A percentile compares a stretch with the other conserved stretches of the same genome.
Evolutionary conservation across 2,329 filamentous ascomycete genomes (phyloP).

Genomic region (Lasiodiplodia sp.): DNA sequence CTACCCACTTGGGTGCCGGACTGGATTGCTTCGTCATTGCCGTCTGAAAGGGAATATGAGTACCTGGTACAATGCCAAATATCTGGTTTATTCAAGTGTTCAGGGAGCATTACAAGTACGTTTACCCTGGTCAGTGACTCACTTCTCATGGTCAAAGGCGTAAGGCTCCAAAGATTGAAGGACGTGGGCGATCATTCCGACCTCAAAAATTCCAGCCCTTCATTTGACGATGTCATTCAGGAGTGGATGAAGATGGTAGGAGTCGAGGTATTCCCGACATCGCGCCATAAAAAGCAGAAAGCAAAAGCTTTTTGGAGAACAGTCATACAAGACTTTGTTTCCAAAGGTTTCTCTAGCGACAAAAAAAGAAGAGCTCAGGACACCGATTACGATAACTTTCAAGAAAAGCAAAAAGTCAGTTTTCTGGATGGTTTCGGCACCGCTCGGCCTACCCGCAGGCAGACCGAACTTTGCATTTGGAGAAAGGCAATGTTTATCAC

Average conservation of each 20-base stretch:
- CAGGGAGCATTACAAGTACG: background rate
- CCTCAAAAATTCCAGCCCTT: background rate
- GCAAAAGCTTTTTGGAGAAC: background rate
- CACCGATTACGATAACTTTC: background rate
- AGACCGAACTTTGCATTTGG: background rate
- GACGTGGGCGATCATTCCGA: no score
- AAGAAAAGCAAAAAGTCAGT: background rate
- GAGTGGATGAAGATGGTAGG: background rate
- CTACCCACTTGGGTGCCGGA: background rate
- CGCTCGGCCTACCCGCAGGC: background rate
- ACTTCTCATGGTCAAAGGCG: no score
- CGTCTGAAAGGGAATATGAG: background rate
- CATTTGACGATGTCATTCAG: background rate
- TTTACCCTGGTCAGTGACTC: no score
- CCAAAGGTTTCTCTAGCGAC: background rate
- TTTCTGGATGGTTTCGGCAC: background rate
- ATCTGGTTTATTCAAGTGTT: no score
- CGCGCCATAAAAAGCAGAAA: background rate
- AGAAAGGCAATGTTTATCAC: constrained; percentile 1
- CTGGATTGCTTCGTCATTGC: background rate
- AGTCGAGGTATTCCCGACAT: background rate
- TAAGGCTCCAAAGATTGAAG: no score
- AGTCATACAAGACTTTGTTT: background rate
- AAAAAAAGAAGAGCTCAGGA: background rate
- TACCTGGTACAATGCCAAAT: background rate